Evolutionary conservation across 768 basidiomycete genomes (phyloP), one percentile per base, ranked within the genome.

Genomic region (Termitomyces sp.): DNA sequence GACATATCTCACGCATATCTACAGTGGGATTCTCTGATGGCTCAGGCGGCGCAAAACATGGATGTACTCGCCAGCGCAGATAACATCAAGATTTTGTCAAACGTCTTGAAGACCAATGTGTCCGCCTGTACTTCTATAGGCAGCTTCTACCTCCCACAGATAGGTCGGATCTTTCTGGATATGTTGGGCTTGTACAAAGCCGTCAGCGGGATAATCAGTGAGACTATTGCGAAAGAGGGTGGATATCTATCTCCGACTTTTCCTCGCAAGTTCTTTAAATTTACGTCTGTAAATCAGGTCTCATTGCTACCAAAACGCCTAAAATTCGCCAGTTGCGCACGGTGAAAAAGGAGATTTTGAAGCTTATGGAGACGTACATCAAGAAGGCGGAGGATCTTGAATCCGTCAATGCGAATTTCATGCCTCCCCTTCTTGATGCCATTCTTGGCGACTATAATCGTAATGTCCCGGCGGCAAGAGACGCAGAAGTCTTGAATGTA

Each of bases 161-260:
- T 98, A 42, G 93, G 92, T 2, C 86, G 94, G 37, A 84, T 98
- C 70, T 99, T 96, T 81, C 75, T 97, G 65, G 97, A 99, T 71
- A 97, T 98, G 94, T 83, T 99, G 42, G 96, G 95, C 16, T 76
- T 99, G 55, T 99, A 99, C 77, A 94, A 94, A 69, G 96, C 96
- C 9, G 96, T 97, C 61, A 95, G 93, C 64, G 88, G 91, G 22
- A 95, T 98, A 65, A 96, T 99, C 69, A 96, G 92, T 65, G 90
- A 95, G 68, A 91, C 91, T 1, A 87, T 98, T 44, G 87, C 87
- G 12, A 87, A 84, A 69, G 86, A 95, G 77, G 87, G 94, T 91
- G 28, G 42, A 79, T 2, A 46, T 5, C 31, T 2, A 46, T 5
- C 31, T 55, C 54, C 6, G 51, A 31, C 36, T 24, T 16, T 42